These are phyloP conservation scores for Pistacia vera DNA, from an alignment of 345 rosid species.

Conservation along the genomic window DNA sequence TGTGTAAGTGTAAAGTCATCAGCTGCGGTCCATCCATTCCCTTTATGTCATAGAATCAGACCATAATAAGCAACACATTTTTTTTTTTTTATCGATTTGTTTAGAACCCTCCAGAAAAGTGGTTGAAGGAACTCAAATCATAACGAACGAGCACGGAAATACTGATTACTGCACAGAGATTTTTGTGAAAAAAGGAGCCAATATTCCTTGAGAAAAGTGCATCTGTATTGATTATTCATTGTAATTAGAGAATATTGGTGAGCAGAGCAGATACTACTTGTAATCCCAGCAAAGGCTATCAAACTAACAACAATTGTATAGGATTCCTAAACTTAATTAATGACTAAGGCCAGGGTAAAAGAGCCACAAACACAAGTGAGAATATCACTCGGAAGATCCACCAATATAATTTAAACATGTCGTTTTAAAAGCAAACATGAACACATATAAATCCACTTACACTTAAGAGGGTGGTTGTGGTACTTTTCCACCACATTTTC, in stretches of 20 bases:
- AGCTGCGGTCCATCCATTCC: too few relatives aligned
- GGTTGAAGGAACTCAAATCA: too few relatives aligned
- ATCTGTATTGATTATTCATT: not conserved
- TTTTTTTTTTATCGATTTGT: too few relatives aligned
- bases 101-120: too few relatives aligned
- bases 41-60: too few relatives aligned
- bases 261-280: not conserved
- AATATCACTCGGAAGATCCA: constrained; percentile 3
- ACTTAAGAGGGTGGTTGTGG: not conserved
- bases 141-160: too few relatives aligned
- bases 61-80: too few relatives aligned
- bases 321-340: not conserved
- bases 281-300: not conserved
- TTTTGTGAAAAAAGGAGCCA: not conserved
- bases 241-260: not conserved
- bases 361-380: too few relatives aligned
- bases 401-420: constrained; percentile 9
- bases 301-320: not conserved
- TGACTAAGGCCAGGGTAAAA: too few relatives aligned
- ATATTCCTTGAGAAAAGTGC: not conserved
- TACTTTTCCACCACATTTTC: constrained; percentile 13
- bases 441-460: not conserved
- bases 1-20: too few relatives aligned
- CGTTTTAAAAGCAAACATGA: constrained; percentile 19
- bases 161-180: not conserved